Base-by-base conservation (phyloP, 2,329 filamentous ascomycete genomes). In the Verticillium isaacii region DNA sequence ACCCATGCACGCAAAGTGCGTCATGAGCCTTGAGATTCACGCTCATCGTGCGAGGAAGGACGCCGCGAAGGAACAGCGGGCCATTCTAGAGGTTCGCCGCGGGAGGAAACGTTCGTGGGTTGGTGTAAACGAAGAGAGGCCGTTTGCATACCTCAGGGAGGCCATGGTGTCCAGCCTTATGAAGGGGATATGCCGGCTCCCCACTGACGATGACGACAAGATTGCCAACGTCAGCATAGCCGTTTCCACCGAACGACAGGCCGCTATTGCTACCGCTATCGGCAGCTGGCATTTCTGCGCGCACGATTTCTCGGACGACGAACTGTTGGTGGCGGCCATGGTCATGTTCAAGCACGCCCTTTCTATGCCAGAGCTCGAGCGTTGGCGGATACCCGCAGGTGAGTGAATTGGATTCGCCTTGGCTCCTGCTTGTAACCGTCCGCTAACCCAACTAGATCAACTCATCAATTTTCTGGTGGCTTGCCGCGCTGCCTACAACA, bases 111-210 rank as follows among this genome's bases (percentile, higher is more conserved):
- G 92, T 60, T 97, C 93, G 0, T 97, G 93, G 93, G 92, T 97
- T 52, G 93, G 93, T 32, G 84, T 96, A 12, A 86, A 91, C 70
- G 91, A 94, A 67, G 86, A 92, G 68, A 90, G 93, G 72, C 92
- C 93, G 1, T 97, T 93, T 77, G 89, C 92, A 17, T 97, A 97
- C 75, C 78, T 97, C 60, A 85, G 93, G 63, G 93, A 97, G 77
- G 91, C 91, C 58, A 97, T 97, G 92, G 93, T 97, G 5, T 95
- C 92, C 1, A 89, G 89, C 61, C 82, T 97, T 62, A 95, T 97
- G 91, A 89, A 89, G 69, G 88, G 91, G 41, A 97, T 97, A 60
- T 97, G 93, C 74, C 90, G 89, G 65, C 85, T 82, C 50, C 78
- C 77, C 78, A 78, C 77, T 77, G 71, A 87, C 82, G 70, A 80